A percentile compares a stretch with the other conserved stretches of the same genome.
Conservation (phyloP, 345 rosid genomes). For the Raphanus sativus region DNA sequence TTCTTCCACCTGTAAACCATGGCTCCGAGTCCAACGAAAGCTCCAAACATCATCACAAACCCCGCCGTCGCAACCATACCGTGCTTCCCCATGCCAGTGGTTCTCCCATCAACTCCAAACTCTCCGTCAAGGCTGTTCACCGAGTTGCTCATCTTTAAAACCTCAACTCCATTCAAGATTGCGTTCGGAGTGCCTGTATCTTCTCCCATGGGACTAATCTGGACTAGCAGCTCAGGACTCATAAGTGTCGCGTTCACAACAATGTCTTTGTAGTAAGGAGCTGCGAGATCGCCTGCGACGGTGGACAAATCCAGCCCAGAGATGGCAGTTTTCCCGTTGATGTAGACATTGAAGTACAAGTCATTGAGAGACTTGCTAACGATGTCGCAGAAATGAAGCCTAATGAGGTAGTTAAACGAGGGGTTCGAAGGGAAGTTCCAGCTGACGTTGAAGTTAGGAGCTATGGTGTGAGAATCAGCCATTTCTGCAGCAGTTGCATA, state of each 20-base stretch:
- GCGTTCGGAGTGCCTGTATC: constrained; percentile 58
- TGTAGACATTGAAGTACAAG: constrained; percentile 69
- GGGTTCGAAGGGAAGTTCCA: constrained; percentile 65
- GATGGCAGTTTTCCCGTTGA: constrained; percentile 61
- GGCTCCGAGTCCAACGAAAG: constrained; percentile 78
- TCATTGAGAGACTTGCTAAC: constrained; percentile 70
- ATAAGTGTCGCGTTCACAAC: constrained; percentile 59
- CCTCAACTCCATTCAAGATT: constrained; percentile 69
- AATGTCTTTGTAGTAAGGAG: constrained; percentile 69
- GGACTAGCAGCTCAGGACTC: constrained; percentile 47
- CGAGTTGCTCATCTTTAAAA: constrained; percentile 71
- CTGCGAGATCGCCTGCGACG: constrained; percentile 42
- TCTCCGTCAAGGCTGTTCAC: constrained; percentile 76
- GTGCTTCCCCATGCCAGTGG: constrained; percentile 32
- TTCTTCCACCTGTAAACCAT: constrained; percentile 79
- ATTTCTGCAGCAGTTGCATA: constrained; percentile 64
- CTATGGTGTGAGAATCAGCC: constrained; percentile 49
- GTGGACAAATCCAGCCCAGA: constrained; percentile 69
- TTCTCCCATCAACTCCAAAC: constrained; percentile 64
- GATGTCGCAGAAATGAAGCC: constrained; percentile 81
- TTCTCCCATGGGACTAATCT: constrained; percentile 63
- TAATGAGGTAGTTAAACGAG: constrained; percentile 53
- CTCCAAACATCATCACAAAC: constrained; percentile 90
- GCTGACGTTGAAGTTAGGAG: constrained; percentile 60
- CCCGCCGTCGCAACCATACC: constrained; percentile 69